Percentiles rank a stretch among this genome's conserved stretches.
phyloP scores from a whole-genome alignment of 805 yeast genomes.

The Kluyveromyces starmeri region DNA sequence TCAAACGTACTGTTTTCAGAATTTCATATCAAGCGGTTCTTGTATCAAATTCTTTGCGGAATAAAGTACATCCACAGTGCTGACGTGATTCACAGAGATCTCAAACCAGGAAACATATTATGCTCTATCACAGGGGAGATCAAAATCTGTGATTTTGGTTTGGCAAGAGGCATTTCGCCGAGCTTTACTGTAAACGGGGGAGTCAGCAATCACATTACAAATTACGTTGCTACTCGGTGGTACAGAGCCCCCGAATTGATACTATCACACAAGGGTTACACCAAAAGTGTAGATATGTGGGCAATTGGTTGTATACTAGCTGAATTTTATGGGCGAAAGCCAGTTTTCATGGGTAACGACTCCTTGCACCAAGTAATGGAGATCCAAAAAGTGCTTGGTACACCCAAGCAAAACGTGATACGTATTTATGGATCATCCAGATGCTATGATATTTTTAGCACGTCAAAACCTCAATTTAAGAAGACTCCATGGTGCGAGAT shows the following conservation, averaged over 20 bases:
- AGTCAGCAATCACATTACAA: conserved; percentile 46
- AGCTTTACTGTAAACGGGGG: conserved; percentile 25
- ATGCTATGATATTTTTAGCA: conserved; percentile 39
- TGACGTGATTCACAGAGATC: conserved; percentile 84
- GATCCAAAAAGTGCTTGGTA: conserved; percentile 62
- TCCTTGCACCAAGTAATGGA: conserved; percentile 62
- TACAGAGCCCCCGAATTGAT: conserved; percentile 90
- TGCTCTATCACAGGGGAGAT: conserved; percentile 65
- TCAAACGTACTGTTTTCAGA: conserved; percentile 73
- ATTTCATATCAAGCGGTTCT: conserved; percentile 65
- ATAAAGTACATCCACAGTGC: conserved; percentile 85
- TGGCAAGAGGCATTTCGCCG: conserved; percentile 66
- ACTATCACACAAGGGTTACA: conserved; percentile 48
- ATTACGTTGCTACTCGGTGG: conserved; percentile 93
- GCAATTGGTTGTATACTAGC: conserved; percentile 86
- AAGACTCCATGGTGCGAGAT: conserved; percentile 41
- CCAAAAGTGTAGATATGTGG: conserved; percentile 81
- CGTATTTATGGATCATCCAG: conserved; percentile 36
- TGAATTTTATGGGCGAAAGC: conserved; percentile 73
- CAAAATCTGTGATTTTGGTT: conserved; percentile 89
- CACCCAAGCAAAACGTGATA: conserved; percentile 47
- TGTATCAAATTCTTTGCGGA: conserved; percentile 80
- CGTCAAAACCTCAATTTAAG: conserved; percentile 36
- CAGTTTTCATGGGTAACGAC: conserved; percentile 70
- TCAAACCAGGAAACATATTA: conserved; percentile 84